phyloP scores from a whole-genome alignment of 2,329 filamentous ascomycete genomes.

The Fusarium abutilonis region DNA sequence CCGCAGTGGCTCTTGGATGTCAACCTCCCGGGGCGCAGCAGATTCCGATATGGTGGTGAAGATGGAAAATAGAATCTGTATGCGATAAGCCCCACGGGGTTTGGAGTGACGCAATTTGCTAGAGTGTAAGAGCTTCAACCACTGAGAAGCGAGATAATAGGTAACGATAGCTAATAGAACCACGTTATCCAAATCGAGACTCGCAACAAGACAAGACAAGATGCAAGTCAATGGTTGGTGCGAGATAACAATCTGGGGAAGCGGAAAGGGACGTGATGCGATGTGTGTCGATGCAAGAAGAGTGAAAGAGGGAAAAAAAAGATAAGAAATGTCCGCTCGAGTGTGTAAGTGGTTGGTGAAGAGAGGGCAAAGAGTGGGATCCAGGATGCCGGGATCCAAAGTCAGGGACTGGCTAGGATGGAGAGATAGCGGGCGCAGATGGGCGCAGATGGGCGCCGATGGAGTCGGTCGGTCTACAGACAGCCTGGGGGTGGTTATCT shows the following conservation, averaged over 20 bases:
- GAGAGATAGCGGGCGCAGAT: constrained; percentile 44
- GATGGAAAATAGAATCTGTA: constrained; percentile 21
- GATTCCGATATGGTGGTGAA: constrained; percentile 27
- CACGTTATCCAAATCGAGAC: constrained; percentile 45
- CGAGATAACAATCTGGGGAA: constrained; percentile 48
- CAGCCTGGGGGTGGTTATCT: constrained; percentile 42
- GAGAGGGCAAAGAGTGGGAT: constrained; percentile 43
- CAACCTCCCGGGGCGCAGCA: constrained; percentile 28
- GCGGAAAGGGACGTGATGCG: constrained; percentile 35
- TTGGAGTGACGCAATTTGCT: constrained; percentile 45
- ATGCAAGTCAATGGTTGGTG: constrained; percentile 42
- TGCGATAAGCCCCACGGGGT: constrained; percentile 42
- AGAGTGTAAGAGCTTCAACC: constrained; percentile 38
- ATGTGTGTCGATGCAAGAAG: constrained; percentile 23
- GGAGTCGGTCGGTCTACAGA: constrained; percentile 40
- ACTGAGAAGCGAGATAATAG: constrained; percentile 41
- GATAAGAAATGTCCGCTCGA: constrained; percentile 40
- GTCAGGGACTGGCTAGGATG: constrained; percentile 41
- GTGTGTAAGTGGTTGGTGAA: constrained; percentile 44
- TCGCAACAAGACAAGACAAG: constrained; percentile 23
- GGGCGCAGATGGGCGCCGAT: constrained; percentile 46
- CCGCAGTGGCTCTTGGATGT: constrained; percentile 40
- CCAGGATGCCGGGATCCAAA: constrained; percentile 44
- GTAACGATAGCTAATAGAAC: constrained; percentile 45
- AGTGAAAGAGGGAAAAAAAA: constrained; percentile 37